Conservation (phyloP, 257 asterid genomes). For the Ophiorrhiza pumila region DNA sequence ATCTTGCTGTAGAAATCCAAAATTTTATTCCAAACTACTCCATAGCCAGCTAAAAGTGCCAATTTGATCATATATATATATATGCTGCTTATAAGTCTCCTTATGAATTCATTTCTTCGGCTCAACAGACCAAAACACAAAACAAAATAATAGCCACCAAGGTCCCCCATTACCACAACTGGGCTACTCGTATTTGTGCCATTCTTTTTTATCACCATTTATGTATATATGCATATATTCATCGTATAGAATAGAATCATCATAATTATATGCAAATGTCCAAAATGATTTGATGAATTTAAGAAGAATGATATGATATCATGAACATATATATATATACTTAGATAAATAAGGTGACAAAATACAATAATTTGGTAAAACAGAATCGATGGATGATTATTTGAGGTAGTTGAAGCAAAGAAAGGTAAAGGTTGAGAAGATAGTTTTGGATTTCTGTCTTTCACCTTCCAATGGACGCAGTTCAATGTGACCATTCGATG, state of each 20-base stretch:
- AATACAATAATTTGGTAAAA: background rate
- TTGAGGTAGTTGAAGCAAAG: background rate
- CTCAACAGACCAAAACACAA: background rate
- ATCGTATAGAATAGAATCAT: too few species aligned
- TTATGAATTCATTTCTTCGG: background rate
- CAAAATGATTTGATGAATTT: background rate
- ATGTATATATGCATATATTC: too few species aligned
- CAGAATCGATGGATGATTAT: background rate
- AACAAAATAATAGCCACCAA: background rate
- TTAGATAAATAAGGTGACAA: background rate
- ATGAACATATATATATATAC: background rate
- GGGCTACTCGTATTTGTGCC: too few species aligned
- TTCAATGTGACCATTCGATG: constrained; percentile 42
- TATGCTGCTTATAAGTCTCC: constrained; percentile 2
- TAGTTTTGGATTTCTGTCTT: constrained; percentile 16
- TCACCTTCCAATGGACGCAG: constrained; percentile 35
- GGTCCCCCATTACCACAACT: background rate
- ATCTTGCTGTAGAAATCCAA: constrained; percentile 10
- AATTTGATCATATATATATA: too few species aligned
- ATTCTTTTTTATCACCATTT: too few species aligned
- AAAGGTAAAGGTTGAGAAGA: constrained; percentile 16
- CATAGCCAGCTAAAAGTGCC: constrained; percentile 31
- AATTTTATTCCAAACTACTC: constrained; percentile 26
- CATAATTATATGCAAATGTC: background rate
- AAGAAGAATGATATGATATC: background rate